Base-by-base conservation (phyloP, 768 basidiomycete genomes). In the Leccinum pellstonianum region DNA sequence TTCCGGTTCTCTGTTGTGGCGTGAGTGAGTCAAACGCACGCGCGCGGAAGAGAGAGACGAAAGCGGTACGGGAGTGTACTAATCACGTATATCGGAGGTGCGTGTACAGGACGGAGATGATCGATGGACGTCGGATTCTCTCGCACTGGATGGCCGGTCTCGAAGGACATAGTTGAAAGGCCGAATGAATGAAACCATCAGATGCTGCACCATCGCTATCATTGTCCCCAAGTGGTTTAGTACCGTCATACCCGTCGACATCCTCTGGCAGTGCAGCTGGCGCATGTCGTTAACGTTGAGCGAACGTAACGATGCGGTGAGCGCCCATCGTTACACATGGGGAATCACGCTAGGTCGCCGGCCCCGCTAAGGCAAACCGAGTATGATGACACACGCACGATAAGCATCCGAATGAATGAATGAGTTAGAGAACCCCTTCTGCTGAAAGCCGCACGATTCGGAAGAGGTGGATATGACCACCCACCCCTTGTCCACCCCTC, bases 311-410 rank as follows among this genome's bases (percentile, higher is more conserved):
- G 41, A 43, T 47, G 37, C 17, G 7, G 46, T 48, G 57, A 49
- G 62, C 60, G 60, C 63, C 46, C 63, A 65, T 46, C n/a, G 6
- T 67, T 17, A 5, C n/a, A 11, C 58, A 54, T 12, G 47, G 21
- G n/a, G 10, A 10, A 52, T 53, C 56, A n/a, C 10, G 43, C 55
- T 58, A 43, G 60, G 49, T 47, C 58, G 43, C 33, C 60, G 68
- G 62, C 6, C 56, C 67, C 67, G 67, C 57, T 41, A 2, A 9
- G 38, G 17, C 38, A 8, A 41, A 41, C 38, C 17, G 19, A 19
- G 43, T 54, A 35, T 48, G 55, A 49, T 56, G 57, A 37, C 64
- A 64, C 64, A 59, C 54, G 52, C 41, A 43, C 8, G 38, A 38
- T 38, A 38, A 38, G 38, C 38, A 37, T 17, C 38, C 49, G 25